These are phyloP conservation scores for Fusarium sp. DNA, from an alignment of 2,329 filamentous ascomycete species.

Conservation along the genomic window DNA sequence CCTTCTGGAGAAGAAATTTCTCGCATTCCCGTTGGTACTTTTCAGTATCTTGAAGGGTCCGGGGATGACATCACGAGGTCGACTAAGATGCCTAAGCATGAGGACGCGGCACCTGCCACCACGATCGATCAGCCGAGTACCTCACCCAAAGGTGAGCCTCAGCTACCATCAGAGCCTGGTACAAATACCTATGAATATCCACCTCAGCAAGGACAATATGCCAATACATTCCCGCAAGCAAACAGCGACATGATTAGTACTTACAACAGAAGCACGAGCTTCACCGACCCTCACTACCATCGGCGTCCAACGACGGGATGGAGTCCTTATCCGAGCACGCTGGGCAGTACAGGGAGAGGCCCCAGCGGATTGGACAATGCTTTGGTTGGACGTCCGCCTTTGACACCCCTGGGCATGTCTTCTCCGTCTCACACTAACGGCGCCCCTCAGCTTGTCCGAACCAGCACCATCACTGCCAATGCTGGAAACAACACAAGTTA, in stretches of 20 bases:
- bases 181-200: conserved; percentile 60
- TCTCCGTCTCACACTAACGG: conserved; percentile 46
- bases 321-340: conserved; percentile 54
- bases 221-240: conserved; percentile 51
- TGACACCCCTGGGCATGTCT: conserved; percentile 61
- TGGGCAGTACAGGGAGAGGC: conserved; percentile 54
- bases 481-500: conserved; percentile 59
- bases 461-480: conserved; percentile 60
- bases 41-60: conserved; percentile 64
- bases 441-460: conserved; percentile 63
- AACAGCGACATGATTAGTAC: conserved; percentile 64
- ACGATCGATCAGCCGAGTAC: conserved; percentile 51
- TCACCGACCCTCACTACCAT: conserved; percentile 59
- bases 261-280: conserved; percentile 61
- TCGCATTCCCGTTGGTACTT: conserved; percentile 56
- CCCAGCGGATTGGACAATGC: conserved; percentile 54
- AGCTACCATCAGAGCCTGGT: conserved; percentile 50
- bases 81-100: conserved; percentile 50
- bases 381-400: conserved; percentile 55
- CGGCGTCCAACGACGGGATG: conserved; percentile 51
- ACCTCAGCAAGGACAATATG: conserved; percentile 53
- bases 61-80: conserved; percentile 54
- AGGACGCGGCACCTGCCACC: conserved; percentile 49
- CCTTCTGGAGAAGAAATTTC: conserved; percentile 63
- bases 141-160: conserved; percentile 54